Evolutionary conservation across 2,329 filamentous ascomycete species (phyloP).

Genomic region (Trichoderma simmonsii): DNA sequence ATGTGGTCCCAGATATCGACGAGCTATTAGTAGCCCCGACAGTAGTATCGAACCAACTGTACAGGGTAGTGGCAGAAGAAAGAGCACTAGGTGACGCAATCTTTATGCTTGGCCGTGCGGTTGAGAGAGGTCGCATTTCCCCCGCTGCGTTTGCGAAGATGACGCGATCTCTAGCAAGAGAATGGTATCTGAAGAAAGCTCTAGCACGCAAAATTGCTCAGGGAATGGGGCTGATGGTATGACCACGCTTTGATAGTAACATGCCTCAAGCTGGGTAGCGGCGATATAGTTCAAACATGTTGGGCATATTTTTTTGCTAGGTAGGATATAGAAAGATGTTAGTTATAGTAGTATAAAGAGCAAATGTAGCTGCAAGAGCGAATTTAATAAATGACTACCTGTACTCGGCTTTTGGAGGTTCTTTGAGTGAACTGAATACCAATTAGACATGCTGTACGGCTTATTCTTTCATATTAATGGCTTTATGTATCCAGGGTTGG

Average conservation of each 20-base stretch:
- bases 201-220: constrained; percentile 72
- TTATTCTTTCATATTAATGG: no score
- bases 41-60: constrained; percentile 88
- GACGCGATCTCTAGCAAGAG: constrained; percentile 69
- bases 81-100: constrained; percentile 81
- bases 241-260: neutral
- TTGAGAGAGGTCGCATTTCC: constrained; percentile 69
- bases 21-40: constrained; percentile 91
- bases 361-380: neutral
- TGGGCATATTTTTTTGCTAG: neutral
- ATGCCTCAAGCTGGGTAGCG: neutral
- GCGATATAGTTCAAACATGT: neutral
- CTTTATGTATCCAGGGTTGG: neutral
- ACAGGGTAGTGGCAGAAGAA: constrained; percentile 85
- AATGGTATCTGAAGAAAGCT: constrained; percentile 83
- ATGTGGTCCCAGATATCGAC: constrained; percentile 74
- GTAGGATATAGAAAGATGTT: neutral
- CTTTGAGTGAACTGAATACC: neutral
- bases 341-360: neutral
- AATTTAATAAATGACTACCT: neutral
- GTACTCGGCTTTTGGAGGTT: neutral
- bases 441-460: neutral
- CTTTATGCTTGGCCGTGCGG: constrained; percentile 72
- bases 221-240: constrained; percentile 63
- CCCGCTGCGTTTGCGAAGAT: constrained; percentile 75